Conservation (phyloP, 345 rosid genomes). For the Murraya koenigii region DNA sequence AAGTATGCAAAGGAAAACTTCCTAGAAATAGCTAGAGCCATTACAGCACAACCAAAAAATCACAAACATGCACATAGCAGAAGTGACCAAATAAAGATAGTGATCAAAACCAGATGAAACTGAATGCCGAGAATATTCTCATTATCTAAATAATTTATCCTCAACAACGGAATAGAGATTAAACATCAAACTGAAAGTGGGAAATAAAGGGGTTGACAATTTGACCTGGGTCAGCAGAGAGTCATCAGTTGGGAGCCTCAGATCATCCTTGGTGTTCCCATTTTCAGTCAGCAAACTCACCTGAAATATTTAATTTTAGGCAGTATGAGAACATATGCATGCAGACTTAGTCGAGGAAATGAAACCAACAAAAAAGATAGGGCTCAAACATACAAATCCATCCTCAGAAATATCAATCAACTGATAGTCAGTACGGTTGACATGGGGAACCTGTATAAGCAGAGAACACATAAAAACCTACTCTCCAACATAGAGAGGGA, state of each 20-base stretch:
- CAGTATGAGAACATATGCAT: not conserved
- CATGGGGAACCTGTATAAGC: constrained; percentile 12
- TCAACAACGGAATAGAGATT: not conserved
- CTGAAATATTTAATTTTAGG: not conserved
- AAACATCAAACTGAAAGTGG: not conserved
- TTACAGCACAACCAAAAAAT: not conserved
- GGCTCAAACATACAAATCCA: constrained; percentile 3
- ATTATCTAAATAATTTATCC: not conserved
- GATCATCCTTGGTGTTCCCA: constrained; percentile 14
- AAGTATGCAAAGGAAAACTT: not conserved
- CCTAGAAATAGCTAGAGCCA: no score
- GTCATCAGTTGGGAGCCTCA: constrained; percentile 12
- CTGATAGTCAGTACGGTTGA: constrained; percentile 13
- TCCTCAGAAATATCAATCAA: constrained; percentile 19
- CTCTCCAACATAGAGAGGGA: not conserved
- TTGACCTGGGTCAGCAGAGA: constrained; percentile 7
- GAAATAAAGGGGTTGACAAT: not conserved
- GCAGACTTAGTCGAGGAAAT: not conserved
- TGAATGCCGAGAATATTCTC: not conserved
- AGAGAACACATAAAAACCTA: not conserved
- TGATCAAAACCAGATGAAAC: not conserved
- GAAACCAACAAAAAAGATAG: not conserved
- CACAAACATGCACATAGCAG: not conserved
- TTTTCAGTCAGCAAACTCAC: constrained; percentile 17
- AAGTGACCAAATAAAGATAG: not conserved